Percentiles rank a stretch among this genome's conserved stretches.
Conservation (phyloP, 768 basidiomycete species). For the Sarcodon sp. region DNA sequence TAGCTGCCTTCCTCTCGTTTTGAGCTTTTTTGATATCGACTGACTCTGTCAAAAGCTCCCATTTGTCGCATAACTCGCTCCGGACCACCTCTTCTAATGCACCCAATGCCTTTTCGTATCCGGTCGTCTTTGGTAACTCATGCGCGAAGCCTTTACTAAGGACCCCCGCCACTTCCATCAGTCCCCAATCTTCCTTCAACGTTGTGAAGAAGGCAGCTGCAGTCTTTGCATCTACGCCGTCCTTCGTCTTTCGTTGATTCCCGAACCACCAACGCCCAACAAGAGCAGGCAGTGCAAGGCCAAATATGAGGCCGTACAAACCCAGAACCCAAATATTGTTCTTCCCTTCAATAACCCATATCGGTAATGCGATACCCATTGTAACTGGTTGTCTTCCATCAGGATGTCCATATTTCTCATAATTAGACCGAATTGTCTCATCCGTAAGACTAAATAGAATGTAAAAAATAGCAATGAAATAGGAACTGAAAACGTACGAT, state of each 20-base stretch:
- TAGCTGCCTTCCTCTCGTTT: constrained; percentile 35
- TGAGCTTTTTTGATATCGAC: constrained; percentile 25
- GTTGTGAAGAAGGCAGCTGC: constrained; percentile 84
- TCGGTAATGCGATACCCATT: constrained; percentile 90
- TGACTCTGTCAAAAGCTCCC: constrained; percentile 35
- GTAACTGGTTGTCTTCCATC: constrained; percentile 93
- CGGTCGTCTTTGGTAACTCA: constrained; percentile 5
- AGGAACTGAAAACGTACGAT: constrained; percentile 34
- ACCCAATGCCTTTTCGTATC: constrained; percentile 20
- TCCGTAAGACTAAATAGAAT: constrained; percentile 62
- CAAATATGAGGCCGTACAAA: constrained; percentile 79
- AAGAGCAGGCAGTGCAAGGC: constrained; percentile 71
- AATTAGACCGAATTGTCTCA: constrained; percentile 83
- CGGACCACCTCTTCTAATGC: constrained; percentile 39
- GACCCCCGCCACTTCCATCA: constrained; percentile 59
- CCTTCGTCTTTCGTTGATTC: constrained; percentile 79
- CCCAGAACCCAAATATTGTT: constrained; percentile 90
- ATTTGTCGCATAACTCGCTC: constrained; percentile 35
- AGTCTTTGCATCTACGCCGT: constrained; percentile 70
- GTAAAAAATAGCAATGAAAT: neutral
- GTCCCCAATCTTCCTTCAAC: constrained; percentile 65
- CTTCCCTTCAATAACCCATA: constrained; percentile 85
- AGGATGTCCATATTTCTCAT: constrained; percentile 82
- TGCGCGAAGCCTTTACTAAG: constrained; percentile 48
- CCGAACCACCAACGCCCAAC: constrained; percentile 99